Conservation (phyloP, 352 stramenopile genomes). For the Phytophthora pistaciae region DNA sequence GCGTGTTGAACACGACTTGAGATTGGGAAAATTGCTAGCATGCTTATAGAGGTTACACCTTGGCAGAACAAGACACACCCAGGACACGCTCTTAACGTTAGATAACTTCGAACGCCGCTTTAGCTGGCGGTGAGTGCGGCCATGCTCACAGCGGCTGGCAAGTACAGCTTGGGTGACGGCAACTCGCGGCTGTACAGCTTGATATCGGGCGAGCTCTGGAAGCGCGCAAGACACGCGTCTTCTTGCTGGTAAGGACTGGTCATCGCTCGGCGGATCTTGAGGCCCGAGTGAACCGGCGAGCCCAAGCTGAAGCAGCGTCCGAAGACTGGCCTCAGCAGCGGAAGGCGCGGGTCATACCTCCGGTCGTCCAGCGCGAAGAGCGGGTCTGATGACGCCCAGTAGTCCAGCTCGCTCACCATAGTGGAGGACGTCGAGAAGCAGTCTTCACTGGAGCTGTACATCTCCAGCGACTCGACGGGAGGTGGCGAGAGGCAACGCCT, state of each 20-base stretch:
- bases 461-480: slow-evolving; percentile 30
- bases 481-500: slow-evolving; percentile 4
- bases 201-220: slow-evolving; percentile 20
- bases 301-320: slow-evolving; percentile 30
- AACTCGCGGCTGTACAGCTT: slow-evolving; percentile 21
- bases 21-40: slow-evolving; percentile 21
- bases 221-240: slow-evolving; percentile 9
- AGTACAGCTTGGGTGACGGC: slow-evolving; percentile 20
- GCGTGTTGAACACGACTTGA: slow-evolving; percentile 15
- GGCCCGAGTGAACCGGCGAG: slow-evolving; percentile 10
- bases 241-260: slow-evolving; percentile 25
- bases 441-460: slow-evolving; percentile 36
- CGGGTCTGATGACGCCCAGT: slow-evolving; percentile 45
- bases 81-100: slow-evolving; percentile 23
- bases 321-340: slow-evolving; percentile 13
- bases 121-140: slow-evolving; percentile 28
- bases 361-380: slow-evolving; percentile 29
- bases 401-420: slow-evolving; percentile 55
- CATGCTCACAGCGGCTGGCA: slow-evolving; percentile 19
- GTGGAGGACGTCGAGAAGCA: slow-evolving; percentile 45
- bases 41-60: slow-evolving; percentile 25
- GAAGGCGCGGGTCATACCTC: slow-evolving; percentile 9
- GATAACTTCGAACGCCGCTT: slow-evolving; percentile 9
- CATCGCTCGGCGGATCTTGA: slow-evolving; percentile 33
- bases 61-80: slow-evolving; percentile 15